Evolutionary conservation across 768 basidiomycete species (phyloP), one percentile per base, ranked within the genome.

Genomic region (Amanita muscaria): DNA sequence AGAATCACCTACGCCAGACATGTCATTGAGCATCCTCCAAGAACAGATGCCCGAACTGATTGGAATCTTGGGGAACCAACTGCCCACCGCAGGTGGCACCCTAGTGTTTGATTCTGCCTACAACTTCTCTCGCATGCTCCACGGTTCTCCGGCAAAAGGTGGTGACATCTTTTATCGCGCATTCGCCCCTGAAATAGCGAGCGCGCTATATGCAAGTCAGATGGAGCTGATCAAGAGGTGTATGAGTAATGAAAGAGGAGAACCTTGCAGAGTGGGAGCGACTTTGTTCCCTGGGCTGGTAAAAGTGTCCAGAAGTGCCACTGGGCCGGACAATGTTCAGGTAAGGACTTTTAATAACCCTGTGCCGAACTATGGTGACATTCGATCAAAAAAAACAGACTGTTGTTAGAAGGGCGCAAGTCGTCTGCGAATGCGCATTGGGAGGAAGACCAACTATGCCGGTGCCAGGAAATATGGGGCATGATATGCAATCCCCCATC

Each of bases 211-310:
- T 50, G 80, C 89, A 6, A 65, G 75, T 27, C 84, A 90, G 59
- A 82, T 91, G 46, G 89, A 92, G 58, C 76, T 91, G 33, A 78
- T 89, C 35, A 87, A 88, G 59, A 68, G 88, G 22, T 92, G 89
- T 63, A 57, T 84, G 53, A 79, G 69, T 53, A 84, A 79, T 51
- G 89, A 91, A 60, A 61, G 72, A 24, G 82, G 84, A 5, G 83
- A 89, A 39, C 56, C 65, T 2, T 87, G 90, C 53, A 67, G 74
- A 9, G 87, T 91, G 3, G 89, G 89, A 9, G 79, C 86, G 3
- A 88, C 88, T 0, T 77, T 91, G 50, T 92, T 92, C 59, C 88
- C 88, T 2, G 89, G 89, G 2, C 68, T 91, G 22, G 89, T 90
- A 42, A 92, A 91, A 62, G 80, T 90, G 11, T 74, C 77, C 1